Evolutionary conservation across 768 basidiomycete genomes (phyloP).

Genomic region (Lentinula raphanica): DNA sequence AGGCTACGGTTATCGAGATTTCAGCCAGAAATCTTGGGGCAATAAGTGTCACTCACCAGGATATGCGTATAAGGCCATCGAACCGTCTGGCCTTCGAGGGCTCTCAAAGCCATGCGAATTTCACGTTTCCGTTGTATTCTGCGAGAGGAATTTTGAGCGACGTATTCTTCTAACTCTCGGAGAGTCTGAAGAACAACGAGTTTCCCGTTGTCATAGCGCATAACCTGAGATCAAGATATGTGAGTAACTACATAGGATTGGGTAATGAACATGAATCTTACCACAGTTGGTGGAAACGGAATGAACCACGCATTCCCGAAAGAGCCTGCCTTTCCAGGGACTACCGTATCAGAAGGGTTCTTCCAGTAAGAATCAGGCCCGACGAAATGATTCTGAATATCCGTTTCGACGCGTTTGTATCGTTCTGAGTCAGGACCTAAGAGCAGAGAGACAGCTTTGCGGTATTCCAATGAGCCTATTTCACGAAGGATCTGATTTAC

Average conservation of each 20-base stretch:
- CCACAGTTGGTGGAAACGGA: slow-evolving; percentile 71
- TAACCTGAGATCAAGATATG: slow-evolving; percentile 30
- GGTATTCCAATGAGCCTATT: slow-evolving; percentile 53
- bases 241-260: slow-evolving; percentile 1
- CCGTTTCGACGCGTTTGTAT: slow-evolving; percentile 41
- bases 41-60: slow-evolving; percentile 30
- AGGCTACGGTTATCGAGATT: slow-evolving; percentile 24
- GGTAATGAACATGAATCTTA: slow-evolving; percentile 22
- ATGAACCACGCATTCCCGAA: slow-evolving; percentile 82
- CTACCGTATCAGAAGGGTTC: slow-evolving; percentile 21
- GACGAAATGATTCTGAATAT: slow-evolving; percentile 51
- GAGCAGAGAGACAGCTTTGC: slow-evolving; percentile 41
- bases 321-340: slow-evolving; percentile 37
- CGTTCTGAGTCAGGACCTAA: slow-evolving; percentile 43
- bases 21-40: not conserved
- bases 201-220: slow-evolving; percentile 63
- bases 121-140: slow-evolving; percentile 46
- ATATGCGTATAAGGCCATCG: slow-evolving; percentile 61
- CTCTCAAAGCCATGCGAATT: slow-evolving; percentile 58
- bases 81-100: slow-evolving; percentile 59
- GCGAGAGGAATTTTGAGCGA: slow-evolving; percentile 53
- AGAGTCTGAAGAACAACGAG: slow-evolving; percentile 40
- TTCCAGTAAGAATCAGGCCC: slow-evolving; percentile 78
- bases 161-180: slow-evolving; percentile 50
- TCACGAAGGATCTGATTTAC: slow-evolving; percentile 62